Conservation (phyloP, 176 grass and related monocot species). For the Zizania latifolia region DNA sequence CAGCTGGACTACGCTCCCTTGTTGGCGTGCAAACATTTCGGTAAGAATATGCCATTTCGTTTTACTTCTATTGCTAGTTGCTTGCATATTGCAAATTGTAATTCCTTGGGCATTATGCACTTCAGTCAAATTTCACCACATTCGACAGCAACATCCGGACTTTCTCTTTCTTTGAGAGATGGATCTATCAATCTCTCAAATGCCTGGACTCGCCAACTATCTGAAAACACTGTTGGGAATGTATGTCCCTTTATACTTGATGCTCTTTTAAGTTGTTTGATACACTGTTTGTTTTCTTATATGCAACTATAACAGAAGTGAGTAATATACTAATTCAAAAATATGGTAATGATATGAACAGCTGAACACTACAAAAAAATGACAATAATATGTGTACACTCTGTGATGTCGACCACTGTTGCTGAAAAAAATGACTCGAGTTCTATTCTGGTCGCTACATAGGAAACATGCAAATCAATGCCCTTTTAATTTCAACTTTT, state of each 20-base stretch:
- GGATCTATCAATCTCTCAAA: slow-evolving; percentile 93
- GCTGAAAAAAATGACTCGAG: neutral
- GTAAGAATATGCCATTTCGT: slow-evolving; percentile 33
- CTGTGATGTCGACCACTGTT: slow-evolving; percentile 1
- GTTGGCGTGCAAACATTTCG: slow-evolving; percentile 57
- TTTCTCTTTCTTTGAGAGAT: slow-evolving; percentile 77
- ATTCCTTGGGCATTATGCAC: slow-evolving; percentile 25
- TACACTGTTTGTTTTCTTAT: neutral
- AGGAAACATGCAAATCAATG: neutral
- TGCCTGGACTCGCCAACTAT: slow-evolving; percentile 86
- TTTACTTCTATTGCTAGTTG: slow-evolving; percentile 2
- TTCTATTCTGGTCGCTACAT: neutral
- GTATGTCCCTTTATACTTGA: slow-evolving; percentile 46
- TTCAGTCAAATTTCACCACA: slow-evolving; percentile 88
- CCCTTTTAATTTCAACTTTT: slow-evolving; percentile 9
- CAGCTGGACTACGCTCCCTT: slow-evolving; percentile 81
- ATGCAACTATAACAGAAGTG: neutral
- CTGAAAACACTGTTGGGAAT: slow-evolving; percentile 75
- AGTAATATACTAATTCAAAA: neutral
- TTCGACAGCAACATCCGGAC: slow-evolving; percentile 78
- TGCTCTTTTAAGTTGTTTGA: neutral
- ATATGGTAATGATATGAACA: neutral
- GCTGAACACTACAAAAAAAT: neutral
- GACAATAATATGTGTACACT: neutral
- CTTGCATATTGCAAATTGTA: slow-evolving; percentile 22